These are phyloP conservation scores for Trichoderma sp. DNA, from an alignment of 2,329 filamentous ascomycete species.

Conservation along the genomic window DNA sequence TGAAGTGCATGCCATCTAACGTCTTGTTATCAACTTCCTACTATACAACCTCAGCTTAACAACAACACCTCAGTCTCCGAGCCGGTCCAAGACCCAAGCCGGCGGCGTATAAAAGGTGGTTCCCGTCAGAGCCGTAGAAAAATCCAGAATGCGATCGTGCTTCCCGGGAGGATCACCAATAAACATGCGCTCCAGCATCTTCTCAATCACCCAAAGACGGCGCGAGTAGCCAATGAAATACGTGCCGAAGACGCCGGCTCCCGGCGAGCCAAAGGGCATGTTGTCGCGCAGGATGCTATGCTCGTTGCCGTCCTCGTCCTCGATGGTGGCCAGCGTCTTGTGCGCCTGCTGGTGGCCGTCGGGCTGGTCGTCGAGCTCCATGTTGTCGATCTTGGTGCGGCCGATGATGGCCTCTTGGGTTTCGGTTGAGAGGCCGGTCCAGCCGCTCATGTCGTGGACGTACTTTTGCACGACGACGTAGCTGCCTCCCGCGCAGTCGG, in stretches of 20 bases:
- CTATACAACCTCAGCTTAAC: background rate
- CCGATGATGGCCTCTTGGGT: conserved; percentile 56
- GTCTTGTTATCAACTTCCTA: background rate
- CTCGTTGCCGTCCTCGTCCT: conserved; percentile 49
- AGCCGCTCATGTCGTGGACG: conserved; percentile 48
- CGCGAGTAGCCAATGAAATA: conserved; percentile 57
- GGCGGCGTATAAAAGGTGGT: conserved; percentile 52
- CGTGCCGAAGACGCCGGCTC: conserved; percentile 50
- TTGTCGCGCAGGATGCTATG: conserved; percentile 56
- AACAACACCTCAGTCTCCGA: conserved; percentile 4
- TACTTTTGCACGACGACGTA: conserved; percentile 61
- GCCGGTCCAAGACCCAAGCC: conserved; percentile 9
- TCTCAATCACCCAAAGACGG: conserved; percentile 54
- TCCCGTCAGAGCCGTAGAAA: conserved; percentile 51
- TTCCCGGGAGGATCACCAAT: conserved; percentile 50
- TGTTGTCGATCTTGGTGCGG: conserved; percentile 55
- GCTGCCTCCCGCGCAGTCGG: conserved; percentile 44
- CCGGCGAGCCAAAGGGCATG: conserved; percentile 58
- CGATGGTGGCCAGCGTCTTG: conserved; percentile 54
- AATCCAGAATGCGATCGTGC: conserved; percentile 56
- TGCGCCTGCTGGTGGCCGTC: conserved; percentile 51
- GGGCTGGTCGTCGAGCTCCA: conserved; percentile 54
- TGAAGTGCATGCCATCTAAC: background rate
- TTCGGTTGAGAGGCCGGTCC: conserved; percentile 46
- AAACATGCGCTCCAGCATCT: conserved; percentile 58